These are phyloP conservation scores for Pseudogymnoascus sp. DNA, from an alignment of 2,329 filamentous ascomycete genomes.

Conservation along the genomic window DNA sequence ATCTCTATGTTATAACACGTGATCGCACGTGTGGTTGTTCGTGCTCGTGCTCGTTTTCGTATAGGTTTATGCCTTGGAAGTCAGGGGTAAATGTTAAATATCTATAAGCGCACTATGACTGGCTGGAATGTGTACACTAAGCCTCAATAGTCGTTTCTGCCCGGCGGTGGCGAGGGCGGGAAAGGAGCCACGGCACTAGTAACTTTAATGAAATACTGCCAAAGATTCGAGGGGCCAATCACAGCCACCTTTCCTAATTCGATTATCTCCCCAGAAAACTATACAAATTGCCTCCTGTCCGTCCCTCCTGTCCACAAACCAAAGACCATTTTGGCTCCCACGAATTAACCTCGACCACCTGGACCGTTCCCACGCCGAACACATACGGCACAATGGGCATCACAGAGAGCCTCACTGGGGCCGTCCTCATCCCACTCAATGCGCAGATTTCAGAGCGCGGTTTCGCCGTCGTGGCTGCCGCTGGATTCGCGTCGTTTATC, in stretches of 20 bases:
- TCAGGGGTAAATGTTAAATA: neutral
- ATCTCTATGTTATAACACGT: neutral
- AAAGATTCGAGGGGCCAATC: neutral
- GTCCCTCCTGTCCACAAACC: neutral
- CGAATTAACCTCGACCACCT: neutral
- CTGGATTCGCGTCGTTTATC: slow-evolving; percentile 32
- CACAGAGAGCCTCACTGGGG: neutral
- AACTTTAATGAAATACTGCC: neutral
- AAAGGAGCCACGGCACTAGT: neutral
- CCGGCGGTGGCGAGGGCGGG: neutral
- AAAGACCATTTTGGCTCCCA: neutral
- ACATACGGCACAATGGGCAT: slow-evolving; percentile 8
- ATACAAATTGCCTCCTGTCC: neutral
- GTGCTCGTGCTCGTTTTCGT: neutral
- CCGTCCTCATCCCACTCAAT: slow-evolving; percentile 17
- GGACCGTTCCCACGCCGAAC: neutral
- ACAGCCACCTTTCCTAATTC: neutral
- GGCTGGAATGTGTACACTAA: neutral
- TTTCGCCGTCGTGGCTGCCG: slow-evolving; percentile 20
- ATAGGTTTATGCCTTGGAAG: neutral
- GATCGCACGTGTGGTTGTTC: neutral
- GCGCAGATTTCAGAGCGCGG: slow-evolving; percentile 25
- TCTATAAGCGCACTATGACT: neutral
- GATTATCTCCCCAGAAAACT: neutral
- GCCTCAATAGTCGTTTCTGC: neutral